Conservation (phyloP, 805 yeast species). For the Zygoascus bituminiphila region DNA sequence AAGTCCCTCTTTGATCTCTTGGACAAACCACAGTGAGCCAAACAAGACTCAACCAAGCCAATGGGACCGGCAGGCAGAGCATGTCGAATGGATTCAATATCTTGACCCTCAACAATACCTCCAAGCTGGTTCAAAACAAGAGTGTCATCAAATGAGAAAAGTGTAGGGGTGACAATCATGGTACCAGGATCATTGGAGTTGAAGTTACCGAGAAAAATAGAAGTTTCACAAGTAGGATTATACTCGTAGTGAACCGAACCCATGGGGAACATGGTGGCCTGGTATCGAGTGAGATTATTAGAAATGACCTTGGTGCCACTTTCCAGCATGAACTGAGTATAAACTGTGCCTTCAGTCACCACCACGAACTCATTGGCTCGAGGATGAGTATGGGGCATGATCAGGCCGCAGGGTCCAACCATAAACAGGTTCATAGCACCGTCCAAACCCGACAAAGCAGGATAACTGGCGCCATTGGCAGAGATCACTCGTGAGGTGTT, state of each 20-base stretch:
- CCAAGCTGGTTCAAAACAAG: conserved; percentile 9
- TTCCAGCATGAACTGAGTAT: conserved; percentile 15
- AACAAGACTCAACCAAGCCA: not conserved
- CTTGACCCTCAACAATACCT: conserved; percentile 2
- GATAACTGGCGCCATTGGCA: conserved; percentile 9
- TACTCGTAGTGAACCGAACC: conserved; percentile 17
- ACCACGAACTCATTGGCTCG: conserved; percentile 16
- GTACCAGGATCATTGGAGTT: conserved; percentile 19
- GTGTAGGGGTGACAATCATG: conserved; percentile 8
- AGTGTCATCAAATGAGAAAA: conserved; percentile 5
- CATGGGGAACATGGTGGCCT: conserved; percentile 16
- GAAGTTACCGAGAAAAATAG: conserved; percentile 12
- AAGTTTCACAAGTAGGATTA: conserved; percentile 18
- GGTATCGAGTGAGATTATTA: conserved; percentile 8
- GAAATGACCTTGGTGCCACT: conserved; percentile 13
- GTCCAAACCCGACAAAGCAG: conserved; percentile 9
- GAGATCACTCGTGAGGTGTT: not conserved
- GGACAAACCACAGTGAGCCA: not conserved
- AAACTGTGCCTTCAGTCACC: conserved; percentile 13
- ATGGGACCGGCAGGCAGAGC: conserved; percentile 4
- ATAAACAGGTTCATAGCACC: conserved; percentile 14
- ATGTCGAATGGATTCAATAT: conserved; percentile 1
- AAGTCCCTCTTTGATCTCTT: not conserved
- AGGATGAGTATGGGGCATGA: conserved; percentile 15
- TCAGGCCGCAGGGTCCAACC: conserved; percentile 16